These are phyloP conservation scores for Coemansia sp. DNA, from an alignment of 192 early-diverging fungal genomes.

Conservation along the genomic window DNA sequence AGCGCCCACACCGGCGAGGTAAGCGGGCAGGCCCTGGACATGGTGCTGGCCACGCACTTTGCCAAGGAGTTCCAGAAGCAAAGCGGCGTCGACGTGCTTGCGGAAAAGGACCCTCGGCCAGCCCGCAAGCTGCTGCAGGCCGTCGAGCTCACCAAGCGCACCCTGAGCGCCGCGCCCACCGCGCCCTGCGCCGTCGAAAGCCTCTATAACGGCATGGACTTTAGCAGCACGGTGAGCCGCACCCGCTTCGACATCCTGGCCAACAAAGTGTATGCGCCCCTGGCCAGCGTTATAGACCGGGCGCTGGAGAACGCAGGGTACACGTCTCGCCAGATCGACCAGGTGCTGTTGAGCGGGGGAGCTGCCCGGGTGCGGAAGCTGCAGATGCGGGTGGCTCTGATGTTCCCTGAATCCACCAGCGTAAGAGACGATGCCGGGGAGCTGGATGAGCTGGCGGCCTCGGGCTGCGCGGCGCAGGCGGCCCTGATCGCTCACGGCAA, in stretches of 20 bases:
- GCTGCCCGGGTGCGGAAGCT: constrained; percentile 83
- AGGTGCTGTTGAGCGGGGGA: constrained; percentile 90
- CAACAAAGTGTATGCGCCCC: constrained; percentile 69
- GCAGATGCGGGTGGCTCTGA: constrained; percentile 65
- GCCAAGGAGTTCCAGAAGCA: constrained; percentile 86
- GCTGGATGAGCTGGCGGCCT: constrained; percentile 89
- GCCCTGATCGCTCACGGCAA: constrained; percentile 62
- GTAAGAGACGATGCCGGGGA: constrained; percentile 77
- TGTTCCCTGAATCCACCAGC: constrained; percentile 69
- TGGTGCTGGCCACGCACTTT: constrained; percentile 77
- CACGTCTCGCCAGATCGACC: constrained; percentile 72
- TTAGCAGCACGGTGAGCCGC: constrained; percentile 76
- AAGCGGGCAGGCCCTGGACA: constrained; percentile 85
- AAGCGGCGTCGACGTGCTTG: constrained; percentile 71
- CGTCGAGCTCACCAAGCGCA: constrained; percentile 90
- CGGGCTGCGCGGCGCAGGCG: constrained; percentile 89
- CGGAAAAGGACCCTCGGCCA: constrained; percentile 65
- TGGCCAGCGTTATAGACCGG: constrained; percentile 63
- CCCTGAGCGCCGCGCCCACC: constrained; percentile 71
- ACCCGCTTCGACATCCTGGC: constrained; percentile 89
- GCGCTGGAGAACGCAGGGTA: constrained; percentile 68
- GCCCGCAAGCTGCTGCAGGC: constrained; percentile 78
- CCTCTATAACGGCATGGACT: constrained; percentile 88
- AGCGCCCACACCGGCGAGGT: constrained; percentile 75
- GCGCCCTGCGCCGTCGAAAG: constrained; percentile 94